phyloP scores from a whole-genome alignment of 176 grass and related monocot species.

The Carex scoparia region DNA sequence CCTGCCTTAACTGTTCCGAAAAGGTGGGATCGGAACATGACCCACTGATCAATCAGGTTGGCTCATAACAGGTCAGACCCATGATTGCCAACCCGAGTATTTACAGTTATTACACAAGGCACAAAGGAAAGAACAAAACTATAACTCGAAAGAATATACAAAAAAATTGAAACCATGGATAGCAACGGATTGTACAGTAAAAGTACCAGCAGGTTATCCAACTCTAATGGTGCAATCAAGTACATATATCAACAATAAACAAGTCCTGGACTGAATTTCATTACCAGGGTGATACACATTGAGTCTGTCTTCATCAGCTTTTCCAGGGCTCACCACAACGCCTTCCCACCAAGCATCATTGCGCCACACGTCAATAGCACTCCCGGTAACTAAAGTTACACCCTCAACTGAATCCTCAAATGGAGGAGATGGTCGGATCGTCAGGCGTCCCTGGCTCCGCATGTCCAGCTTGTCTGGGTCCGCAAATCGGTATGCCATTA shows the following conservation, averaged over 20 bases:
- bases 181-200: neutral
- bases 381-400: conserved; percentile 48
- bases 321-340: conserved; percentile 42
- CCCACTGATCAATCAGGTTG: neutral
- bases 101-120: neutral
- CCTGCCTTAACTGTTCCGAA: neutral
- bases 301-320: conserved; percentile 34
- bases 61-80: neutral
- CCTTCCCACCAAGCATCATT: conserved; percentile 98
- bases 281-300: conserved; percentile 70
- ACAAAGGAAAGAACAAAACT: neutral
- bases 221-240: neutral
- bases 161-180: neutral
- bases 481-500: conserved; percentile 61
- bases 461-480: conserved; percentile 71
- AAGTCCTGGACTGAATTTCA: neutral
- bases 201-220: neutral
- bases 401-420: conserved; percentile 35
- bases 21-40: neutral
- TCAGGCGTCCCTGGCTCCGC: conserved; percentile 50
- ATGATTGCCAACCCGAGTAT: neutral
- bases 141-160: neutral
- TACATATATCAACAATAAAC: conserved; percentile 17
- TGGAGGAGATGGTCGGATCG: conserved; percentile 56
- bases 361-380: conserved; percentile 71